Evolutionary conservation across 345 rosid genomes (phyloP).

Genomic region (Euphorbia tirucalli): DNA sequence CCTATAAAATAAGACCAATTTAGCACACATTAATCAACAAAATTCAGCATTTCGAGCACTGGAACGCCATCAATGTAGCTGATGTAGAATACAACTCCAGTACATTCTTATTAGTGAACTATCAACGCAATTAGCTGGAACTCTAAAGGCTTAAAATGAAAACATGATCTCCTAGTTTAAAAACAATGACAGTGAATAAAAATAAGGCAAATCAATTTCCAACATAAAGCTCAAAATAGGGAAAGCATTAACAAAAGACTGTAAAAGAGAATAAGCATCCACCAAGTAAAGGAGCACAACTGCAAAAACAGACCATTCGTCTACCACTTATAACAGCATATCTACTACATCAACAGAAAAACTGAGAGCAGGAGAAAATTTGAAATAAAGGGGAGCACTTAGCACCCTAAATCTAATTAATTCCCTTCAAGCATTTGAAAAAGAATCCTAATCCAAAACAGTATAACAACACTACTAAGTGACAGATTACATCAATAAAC

Average conservation of each 20-base stretch:
- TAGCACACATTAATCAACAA: neutral
- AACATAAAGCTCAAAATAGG: neutral
- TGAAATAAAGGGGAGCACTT: no score
- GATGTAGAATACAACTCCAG: no score
- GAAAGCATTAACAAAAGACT: neutral
- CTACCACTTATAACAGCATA: neutral
- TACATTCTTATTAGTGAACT: neutral
- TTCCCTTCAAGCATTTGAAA: no score
- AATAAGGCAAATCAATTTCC: no score
- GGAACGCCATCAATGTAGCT: neutral
- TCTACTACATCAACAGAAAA: no score
- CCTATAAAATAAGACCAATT: conserved; percentile 51
- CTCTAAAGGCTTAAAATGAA: neutral
- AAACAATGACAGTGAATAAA: neutral
- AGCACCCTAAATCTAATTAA: no score
- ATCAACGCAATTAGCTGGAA: neutral
- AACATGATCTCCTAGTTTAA: neutral
- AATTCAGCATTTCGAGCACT: neutral
- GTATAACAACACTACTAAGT: no score
- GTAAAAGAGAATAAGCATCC: neutral
- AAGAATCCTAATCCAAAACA: no score
- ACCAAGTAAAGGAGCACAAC: neutral
- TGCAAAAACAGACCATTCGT: neutral
- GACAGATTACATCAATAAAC: no score
- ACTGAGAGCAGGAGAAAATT: no score